Evolutionary conservation across 2,329 filamentous ascomycete genomes (phyloP).

Genomic region (Ceratocystis diversiconidia): DNA sequence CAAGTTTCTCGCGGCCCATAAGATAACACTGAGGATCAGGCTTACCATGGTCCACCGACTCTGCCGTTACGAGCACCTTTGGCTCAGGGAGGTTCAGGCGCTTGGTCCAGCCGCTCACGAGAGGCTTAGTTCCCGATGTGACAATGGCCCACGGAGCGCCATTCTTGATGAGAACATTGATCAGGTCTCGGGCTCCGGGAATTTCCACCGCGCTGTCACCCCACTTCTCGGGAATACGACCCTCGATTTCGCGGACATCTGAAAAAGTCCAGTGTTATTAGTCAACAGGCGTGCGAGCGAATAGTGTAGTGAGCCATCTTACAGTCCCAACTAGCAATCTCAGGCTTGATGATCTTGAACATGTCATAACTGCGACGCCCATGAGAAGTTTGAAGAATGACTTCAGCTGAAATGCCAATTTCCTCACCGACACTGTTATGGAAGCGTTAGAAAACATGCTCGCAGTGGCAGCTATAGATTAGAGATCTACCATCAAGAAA

Average conservation of each 20-base stretch:
- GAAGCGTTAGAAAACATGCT: slow-evolving; percentile 28
- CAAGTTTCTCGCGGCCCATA: slow-evolving; percentile 50
- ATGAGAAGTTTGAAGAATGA: slow-evolving; percentile 82
- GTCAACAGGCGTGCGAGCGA: background rate
- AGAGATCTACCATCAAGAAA: background rate
- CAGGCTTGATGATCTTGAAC: slow-evolving; percentile 61
- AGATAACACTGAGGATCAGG: slow-evolving; percentile 63
- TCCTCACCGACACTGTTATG: slow-evolving; percentile 55
- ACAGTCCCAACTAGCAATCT: slow-evolving; percentile 90
- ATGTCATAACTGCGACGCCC: slow-evolving; percentile 81
- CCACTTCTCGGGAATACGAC: slow-evolving; percentile 59
- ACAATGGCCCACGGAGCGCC: slow-evolving; percentile 75
- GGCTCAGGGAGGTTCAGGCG: slow-evolving; percentile 52
- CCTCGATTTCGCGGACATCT: slow-evolving; percentile 74
- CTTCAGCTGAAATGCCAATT: slow-evolving; percentile 68
- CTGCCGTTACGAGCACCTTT: slow-evolving; percentile 55
- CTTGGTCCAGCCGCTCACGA: slow-evolving; percentile 59
- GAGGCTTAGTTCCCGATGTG: slow-evolving; percentile 53
- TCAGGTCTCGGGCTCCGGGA: slow-evolving; percentile 60
- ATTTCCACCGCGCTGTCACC: slow-evolving; percentile 72
- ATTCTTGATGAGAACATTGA: slow-evolving; percentile 48
- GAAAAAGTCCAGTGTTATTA: background rate
- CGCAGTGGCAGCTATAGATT: background rate
- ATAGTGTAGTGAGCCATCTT: slow-evolving; percentile 26
- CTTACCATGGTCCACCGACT: slow-evolving; percentile 62